Conservation (phyloP, 2,329 filamentous ascomycete genomes). For the Xylariomycetidae sp. region DNA sequence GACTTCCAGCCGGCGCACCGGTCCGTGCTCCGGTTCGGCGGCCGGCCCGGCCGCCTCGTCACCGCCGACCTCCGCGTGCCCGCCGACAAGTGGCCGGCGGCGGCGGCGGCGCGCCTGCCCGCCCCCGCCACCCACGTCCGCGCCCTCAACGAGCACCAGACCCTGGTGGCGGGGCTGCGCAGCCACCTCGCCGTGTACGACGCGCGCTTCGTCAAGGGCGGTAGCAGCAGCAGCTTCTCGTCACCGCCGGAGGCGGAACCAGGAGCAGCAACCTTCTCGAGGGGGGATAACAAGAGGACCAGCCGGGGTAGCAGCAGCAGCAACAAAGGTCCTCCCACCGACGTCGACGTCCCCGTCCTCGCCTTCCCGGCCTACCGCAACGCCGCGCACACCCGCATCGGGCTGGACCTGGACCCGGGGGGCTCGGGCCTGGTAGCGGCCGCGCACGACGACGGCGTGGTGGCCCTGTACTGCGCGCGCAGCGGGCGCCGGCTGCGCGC, state of each 20-base stretch:
- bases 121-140: conserved; percentile 44
- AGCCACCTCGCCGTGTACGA: conserved; percentile 52
- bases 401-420: conserved; percentile 44
- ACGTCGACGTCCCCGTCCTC: conserved; percentile 34
- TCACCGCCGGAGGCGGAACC: conserved; percentile 2
- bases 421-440: conserved; percentile 47
- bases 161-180: conserved; percentile 47
- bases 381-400: conserved; percentile 39
- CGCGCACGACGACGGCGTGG: conserved; percentile 42
- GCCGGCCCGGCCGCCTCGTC: conserved; percentile 41
- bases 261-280: not conserved
- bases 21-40: conserved; percentile 44
- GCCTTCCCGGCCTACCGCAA: conserved; percentile 47
- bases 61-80: conserved; percentile 37
- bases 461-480: conserved; percentile 43
- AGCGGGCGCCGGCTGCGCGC: conserved; percentile 35
- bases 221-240: no score
- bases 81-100: conserved; percentile 3
- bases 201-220: conserved; percentile 35
- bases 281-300: not conserved
- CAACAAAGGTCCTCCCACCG: conserved; percentile 1
- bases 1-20: conserved; percentile 40
- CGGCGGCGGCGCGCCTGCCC: conserved; percentile 24
- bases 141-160: conserved; percentile 40
- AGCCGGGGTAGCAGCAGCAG: not conserved